phyloP scores from a whole-genome alignment of 805 yeast genomes.

The Phaffomyces antillensis region DNA sequence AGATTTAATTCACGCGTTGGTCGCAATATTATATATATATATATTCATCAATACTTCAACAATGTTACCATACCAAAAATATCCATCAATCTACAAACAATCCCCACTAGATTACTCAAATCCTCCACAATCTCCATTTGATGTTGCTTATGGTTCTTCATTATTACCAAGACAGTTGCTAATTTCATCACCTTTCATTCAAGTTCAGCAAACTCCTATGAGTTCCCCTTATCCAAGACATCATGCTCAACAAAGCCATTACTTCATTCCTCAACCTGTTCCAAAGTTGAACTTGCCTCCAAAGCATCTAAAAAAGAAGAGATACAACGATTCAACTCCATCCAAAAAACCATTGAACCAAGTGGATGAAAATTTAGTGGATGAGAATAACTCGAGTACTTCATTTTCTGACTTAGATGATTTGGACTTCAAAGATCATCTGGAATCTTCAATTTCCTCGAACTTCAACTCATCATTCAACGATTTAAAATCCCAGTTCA shows the following conservation, averaged over 20 bases:
- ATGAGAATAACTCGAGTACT: not conserved
- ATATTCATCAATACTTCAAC: not conserved
- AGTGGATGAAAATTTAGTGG: no score
- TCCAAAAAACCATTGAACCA: not conserved
- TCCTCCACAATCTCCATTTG: slow-evolving; percentile 50
- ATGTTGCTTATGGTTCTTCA: slow-evolving; percentile 50
- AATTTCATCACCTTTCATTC: slow-evolving; percentile 51
- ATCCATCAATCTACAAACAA: slow-evolving; percentile 15
- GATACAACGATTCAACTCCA: slow-evolving; percentile 1
- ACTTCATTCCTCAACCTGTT: slow-evolving; percentile 14
- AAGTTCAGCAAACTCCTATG: slow-evolving; percentile 31
- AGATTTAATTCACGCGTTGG: not conserved
- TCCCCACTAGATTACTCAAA: slow-evolving; percentile 7
- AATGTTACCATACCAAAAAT: slow-evolving; percentile 18
- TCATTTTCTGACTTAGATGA: not conserved
- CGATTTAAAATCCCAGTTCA: not conserved
- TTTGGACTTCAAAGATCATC: not conserved
- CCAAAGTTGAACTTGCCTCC: slow-evolving; percentile 19
- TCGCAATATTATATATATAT: not conserved
- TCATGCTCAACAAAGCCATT: slow-evolving; percentile 7
- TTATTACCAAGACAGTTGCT: slow-evolving; percentile 58
- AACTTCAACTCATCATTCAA: slow-evolving; percentile 1
- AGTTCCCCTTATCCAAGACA: slow-evolving; percentile 15
- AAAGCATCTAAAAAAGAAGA: slow-evolving; percentile 1
- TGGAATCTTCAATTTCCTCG: slow-evolving; percentile 1